phyloP scores from a whole-genome alignment of 1,139 yeast species.

The Trichomonascaceae sp. region DNA sequence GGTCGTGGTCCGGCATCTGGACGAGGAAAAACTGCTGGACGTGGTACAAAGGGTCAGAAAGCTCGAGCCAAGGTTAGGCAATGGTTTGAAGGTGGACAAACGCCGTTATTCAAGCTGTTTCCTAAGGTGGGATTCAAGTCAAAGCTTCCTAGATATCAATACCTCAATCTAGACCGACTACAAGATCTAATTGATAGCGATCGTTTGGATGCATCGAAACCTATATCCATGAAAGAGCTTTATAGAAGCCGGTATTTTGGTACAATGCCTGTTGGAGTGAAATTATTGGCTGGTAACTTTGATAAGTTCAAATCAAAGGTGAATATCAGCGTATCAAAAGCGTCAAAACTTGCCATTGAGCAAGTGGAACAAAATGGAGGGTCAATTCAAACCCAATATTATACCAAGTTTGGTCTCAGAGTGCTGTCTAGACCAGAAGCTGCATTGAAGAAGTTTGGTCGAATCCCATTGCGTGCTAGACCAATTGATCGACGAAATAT shows the following conservation, averaged over 20 bases:
- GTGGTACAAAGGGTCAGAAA: conserved; percentile 99
- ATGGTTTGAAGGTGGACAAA: conserved; percentile 99
- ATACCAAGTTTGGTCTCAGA: conserved; percentile 55
- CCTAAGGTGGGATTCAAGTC: conserved; percentile 83
- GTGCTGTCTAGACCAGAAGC: conserved; percentile 75
- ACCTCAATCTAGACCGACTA: conserved; percentile 55
- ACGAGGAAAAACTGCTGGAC: conserved; percentile 80
- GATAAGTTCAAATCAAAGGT: conserved; percentile 47
- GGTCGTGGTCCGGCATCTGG: conserved; percentile 98
- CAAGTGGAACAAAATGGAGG: conserved; percentile 71
- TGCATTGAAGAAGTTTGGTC: conserved; percentile 61
- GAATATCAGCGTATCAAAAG: conserved; percentile 74
- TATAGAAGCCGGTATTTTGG: conserved; percentile 64
- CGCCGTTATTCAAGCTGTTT: conserved; percentile 81
- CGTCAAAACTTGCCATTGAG: conserved; percentile 66
- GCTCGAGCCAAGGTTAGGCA: conserved; percentile 87
- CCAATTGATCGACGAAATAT: conserved; percentile 82
- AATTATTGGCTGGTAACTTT: conserved; percentile 65
- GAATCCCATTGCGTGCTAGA: conserved; percentile 78
- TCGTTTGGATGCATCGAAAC: conserved; percentile 47
- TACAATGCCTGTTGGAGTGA: conserved; percentile 70
- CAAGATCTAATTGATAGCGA: conserved; percentile 38
- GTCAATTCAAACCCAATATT: conserved; percentile 65
- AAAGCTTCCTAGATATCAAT: conserved; percentile 29
- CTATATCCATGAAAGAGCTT: conserved; percentile 67